These are phyloP conservation scores for Vaccinium macrocarpon DNA, from an alignment of 148 eudicot species.

Conservation along the genomic window DNA sequence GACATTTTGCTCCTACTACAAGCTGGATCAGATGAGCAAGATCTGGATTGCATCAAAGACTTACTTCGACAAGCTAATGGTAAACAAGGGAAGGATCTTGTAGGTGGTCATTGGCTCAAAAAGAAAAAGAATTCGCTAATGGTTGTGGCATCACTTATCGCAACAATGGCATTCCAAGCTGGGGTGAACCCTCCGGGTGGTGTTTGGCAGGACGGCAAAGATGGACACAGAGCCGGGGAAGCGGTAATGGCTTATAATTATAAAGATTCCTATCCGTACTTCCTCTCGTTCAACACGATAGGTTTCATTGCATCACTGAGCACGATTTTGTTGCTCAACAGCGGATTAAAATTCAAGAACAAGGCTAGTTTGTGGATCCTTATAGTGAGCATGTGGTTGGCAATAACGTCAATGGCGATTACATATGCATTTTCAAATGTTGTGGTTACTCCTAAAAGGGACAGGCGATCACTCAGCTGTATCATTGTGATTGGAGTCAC, in stretches of 20 bases:
- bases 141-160: conserved; percentile 37
- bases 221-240: conserved; percentile 14
- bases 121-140: conserved; percentile 17
- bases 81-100: too few species aligned
- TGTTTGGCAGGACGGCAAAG: conserved; percentile 31
- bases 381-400: conserved; percentile 9
- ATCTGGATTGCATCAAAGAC: conserved; percentile 3
- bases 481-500: not conserved
- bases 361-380: not conserved
- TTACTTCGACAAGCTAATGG: not conserved
- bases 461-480: not conserved
- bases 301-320: conserved; percentile 18
- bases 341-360: conserved; percentile 8
- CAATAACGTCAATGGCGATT: conserved; percentile 1
- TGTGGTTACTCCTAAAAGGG: not conserved
- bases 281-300: conserved; percentile 15
- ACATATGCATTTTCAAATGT: not conserved
- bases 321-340: conserved; percentile 7
- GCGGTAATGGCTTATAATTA: conserved; percentile 16
- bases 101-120: conserved; percentile 12
- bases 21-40: not conserved
- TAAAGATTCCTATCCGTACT: not conserved
- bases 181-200: conserved; percentile 29
- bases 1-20: conserved; percentile 1
- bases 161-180: conserved; percentile 28